A percentile compares a stretch with the other conserved stretches of the same genome.
These are phyloP conservation scores for Mikania micrantha DNA, from an alignment of 129 eudicot species.

Conservation along the genomic window DNA sequence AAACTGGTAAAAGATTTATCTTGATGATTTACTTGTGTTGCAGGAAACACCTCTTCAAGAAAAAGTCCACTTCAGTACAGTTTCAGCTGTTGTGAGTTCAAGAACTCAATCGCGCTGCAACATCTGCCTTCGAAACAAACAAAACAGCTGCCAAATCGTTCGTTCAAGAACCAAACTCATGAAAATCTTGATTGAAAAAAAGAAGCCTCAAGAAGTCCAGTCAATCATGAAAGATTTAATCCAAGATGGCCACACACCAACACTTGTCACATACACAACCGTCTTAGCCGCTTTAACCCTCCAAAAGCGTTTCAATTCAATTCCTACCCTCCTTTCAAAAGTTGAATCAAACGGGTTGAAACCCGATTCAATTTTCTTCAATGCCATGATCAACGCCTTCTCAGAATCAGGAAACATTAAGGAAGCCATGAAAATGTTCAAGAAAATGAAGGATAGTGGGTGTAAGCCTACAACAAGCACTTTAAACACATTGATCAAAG, in stretches of 20 bases:
- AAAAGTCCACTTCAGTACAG: constrained; percentile 39
- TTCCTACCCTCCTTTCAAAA: constrained; percentile 63
- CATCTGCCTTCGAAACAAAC: constrained; percentile 43
- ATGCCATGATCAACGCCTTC: constrained; percentile 80
- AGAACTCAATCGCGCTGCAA: constrained; percentile 41
- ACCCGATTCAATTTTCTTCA: constrained; percentile 88
- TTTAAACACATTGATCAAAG: constrained; percentile 81
- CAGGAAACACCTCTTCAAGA: constrained; percentile 56
- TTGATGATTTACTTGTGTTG: constrained; percentile 1
- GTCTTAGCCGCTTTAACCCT: constrained; percentile 72
- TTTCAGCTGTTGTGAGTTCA: constrained; percentile 36
- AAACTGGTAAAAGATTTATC: neutral
- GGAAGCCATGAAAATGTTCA: constrained; percentile 72
- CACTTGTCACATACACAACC: constrained; percentile 86
- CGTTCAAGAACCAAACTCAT: constrained; percentile 74
- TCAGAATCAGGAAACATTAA: constrained; percentile 81
- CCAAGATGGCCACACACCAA: constrained; percentile 89
- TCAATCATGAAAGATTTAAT: constrained; percentile 59
- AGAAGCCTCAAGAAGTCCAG: constrained; percentile 69
- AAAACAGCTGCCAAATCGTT: constrained; percentile 63
- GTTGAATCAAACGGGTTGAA: constrained; percentile 67
- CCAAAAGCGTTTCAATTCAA: constrained; percentile 63
- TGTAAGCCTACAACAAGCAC: constrained; percentile 88
- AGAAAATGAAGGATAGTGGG: constrained; percentile 70
- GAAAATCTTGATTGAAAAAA: constrained; percentile 61